Base-by-base conservation (phyloP, 208 protist species). In the Acanthamoeba triangularis region DNA sequence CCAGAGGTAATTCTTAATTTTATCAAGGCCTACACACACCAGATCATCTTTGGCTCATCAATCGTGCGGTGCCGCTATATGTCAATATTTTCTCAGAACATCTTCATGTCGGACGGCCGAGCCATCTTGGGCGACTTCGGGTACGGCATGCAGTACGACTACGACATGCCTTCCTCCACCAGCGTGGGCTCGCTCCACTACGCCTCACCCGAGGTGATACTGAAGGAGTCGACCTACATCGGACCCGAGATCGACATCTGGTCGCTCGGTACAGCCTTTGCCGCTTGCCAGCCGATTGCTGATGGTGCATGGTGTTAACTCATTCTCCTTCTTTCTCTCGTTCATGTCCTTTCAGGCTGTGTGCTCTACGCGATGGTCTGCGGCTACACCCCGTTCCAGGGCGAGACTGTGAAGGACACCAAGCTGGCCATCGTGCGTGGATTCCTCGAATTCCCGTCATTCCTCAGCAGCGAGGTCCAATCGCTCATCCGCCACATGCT, bases 221-320 rank as follows among this genome's bases (percentile, higher is more conserved):
- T 72, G 35, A 74, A 65, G 20, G 52, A 65, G 33, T 41, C 13
- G 8, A 84, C 90, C 37, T 91, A 91, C 56, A 91, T 72, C 23
- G 84, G 84, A 4, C 84, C 84, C 16, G 84, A 91, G 84, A 69
- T 91, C n/a, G 84, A 91, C 37, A 18, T 91, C 14, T 91, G 84
- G 84, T 91, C 84, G 23, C 30, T 91, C 13, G 84, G 67, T 76
- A 23, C 30, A n/a, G 1, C 49, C 0, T 54, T 11, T n/a, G n/a
- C n/a, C n/a, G n/a, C n/a, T n/a, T 65, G 25, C 14, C 59, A 5
- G 1, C 59, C 37, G 37, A 41, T 41, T 41, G 37, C 1, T 41
- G 37, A 41, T 41, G 37, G 37, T n/a, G n/a, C n/a, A n/a, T n/a
- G n/a, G n/a, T 41, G 37, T n/a, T 3, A 41, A 41, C 37, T 41